Evolutionary conservation across 1,284 basidiomycete genomes (phyloP).

Genomic region (Moniliella sp.): DNA sequence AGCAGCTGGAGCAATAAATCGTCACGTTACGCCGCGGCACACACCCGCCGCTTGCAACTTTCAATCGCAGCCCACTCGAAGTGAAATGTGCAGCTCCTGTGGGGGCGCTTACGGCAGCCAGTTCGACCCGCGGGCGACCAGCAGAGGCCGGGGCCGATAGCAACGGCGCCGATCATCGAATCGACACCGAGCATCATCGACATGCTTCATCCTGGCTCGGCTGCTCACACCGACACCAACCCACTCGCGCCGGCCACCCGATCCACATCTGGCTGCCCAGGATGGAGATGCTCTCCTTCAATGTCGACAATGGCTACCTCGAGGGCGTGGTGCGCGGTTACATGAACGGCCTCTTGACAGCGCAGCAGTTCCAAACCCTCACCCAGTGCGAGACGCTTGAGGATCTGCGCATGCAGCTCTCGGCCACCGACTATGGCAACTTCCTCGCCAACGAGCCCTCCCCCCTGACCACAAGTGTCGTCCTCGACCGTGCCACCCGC

Average conservation of each 20-base stretch:
- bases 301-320: constrained; percentile 24
- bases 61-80: no score
- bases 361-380: constrained; percentile 72
- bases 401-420: constrained; percentile 49
- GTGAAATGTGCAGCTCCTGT: no score
- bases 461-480: constrained; percentile 82
- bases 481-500: constrained; percentile 81
- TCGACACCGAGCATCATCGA: constrained; percentile 4
- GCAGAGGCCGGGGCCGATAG: no score
- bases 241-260: no score
- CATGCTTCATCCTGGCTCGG: no score
- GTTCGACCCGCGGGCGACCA: no score
- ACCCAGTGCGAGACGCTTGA: constrained; percentile 94
- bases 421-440: constrained; percentile 91
- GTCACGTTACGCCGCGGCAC: no score
- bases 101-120: no score
- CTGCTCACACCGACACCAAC: no score
- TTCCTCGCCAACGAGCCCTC: constrained; percentile 89
- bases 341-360: constrained; percentile 70
- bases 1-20: no score
- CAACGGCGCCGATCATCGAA: neutral
- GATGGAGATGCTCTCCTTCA: constrained; percentile 30
- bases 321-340: constrained; percentile 81
- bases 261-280: no score
- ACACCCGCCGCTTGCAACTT: no score